Conservation (phyloP, 257 asterid genomes). For the Nicotiana otophora region DNA sequence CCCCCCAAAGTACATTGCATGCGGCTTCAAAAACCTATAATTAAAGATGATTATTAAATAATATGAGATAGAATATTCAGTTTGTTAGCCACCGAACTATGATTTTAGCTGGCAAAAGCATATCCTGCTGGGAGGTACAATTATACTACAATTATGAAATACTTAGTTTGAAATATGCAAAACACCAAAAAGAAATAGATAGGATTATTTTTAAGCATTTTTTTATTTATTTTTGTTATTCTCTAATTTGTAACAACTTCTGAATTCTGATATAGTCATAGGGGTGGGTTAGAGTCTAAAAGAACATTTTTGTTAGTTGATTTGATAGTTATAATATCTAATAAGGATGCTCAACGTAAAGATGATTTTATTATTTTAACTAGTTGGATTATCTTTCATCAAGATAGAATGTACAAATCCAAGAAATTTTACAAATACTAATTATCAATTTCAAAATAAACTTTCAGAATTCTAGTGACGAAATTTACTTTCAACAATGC, state of each 20-base stretch:
- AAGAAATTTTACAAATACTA: not conserved
- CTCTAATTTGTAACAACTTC: not conserved
- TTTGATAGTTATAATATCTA: not conserved
- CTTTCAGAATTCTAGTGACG: not conserved
- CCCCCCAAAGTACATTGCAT: conserved; percentile 1
- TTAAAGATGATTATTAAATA: not conserved
- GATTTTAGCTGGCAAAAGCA: conserved; percentile 10
- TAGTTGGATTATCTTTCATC: no score
- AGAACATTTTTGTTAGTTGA: not conserved
- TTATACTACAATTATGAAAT: not conserved
- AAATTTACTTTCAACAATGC: not conserved
- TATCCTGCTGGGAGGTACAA: not conserved
- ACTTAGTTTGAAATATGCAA: not conserved
- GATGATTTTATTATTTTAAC: not conserved
- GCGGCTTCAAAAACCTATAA: not conserved
- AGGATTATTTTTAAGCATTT: not conserved
- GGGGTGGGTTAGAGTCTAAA: not conserved
- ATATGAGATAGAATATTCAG: conserved; percentile 8
- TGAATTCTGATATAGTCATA: not conserved
- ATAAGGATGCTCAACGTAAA: not conserved
- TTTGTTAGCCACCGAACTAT: not conserved
- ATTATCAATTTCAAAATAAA: not conserved
- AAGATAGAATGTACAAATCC: no score
- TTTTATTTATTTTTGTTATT: not conserved
- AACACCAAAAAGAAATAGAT: not conserved